Percentiles rank a stretch among this genome's conserved stretches.
These are phyloP conservation scores for Amborella trichopoda DNA, from an alignment of 164 flowering plant species.

Conservation along the genomic window DNA sequence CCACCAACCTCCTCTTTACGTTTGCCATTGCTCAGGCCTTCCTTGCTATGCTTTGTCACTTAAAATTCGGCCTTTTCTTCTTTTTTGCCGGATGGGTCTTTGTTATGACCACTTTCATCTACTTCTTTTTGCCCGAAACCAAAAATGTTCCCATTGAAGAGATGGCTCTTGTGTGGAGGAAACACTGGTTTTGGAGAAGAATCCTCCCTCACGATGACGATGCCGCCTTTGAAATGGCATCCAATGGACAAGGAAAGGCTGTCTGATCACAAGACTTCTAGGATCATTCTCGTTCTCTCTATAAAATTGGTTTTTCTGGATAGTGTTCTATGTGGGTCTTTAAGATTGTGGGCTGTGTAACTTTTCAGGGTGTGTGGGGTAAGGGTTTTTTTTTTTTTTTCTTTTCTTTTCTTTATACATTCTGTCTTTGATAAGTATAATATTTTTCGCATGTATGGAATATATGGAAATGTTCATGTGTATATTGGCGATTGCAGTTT, in stretches of 20 bases:
- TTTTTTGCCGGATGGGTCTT: slow-evolving; percentile 7
- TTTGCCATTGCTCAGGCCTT: slow-evolving; percentile 10
- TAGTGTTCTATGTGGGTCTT: background rate
- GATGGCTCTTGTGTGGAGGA: slow-evolving; percentile 7
- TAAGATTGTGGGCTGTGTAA: background rate
- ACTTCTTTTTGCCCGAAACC: slow-evolving; percentile 11
- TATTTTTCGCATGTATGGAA: too few relatives aligned
- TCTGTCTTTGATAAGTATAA: too few relatives aligned
- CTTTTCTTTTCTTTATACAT: too few relatives aligned
- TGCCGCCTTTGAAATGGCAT: background rate
- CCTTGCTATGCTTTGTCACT: slow-evolving; percentile 8
- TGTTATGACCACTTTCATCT: slow-evolving; percentile 6
- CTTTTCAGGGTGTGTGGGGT: background rate
- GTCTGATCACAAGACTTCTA: background rate
- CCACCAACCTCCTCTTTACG: slow-evolving; percentile 9
- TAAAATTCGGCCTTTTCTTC: slow-evolving; percentile 12
- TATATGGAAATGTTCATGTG: too few relatives aligned
- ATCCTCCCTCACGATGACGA: slow-evolving; percentile 1
- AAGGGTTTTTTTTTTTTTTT: background rate
- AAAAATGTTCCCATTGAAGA: slow-evolving; percentile 9
- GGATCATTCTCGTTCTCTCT: background rate
- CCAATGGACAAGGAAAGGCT: background rate
- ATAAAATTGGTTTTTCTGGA: background rate
- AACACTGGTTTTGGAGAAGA: slow-evolving; percentile 10
- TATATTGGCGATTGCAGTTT: too few relatives aligned